A percentile compares a stretch with the other conserved stretches of the same genome.
Evolutionary conservation across 352 stramenopile genomes (phyloP).

Genomic region (Bremia lactucae): DNA sequence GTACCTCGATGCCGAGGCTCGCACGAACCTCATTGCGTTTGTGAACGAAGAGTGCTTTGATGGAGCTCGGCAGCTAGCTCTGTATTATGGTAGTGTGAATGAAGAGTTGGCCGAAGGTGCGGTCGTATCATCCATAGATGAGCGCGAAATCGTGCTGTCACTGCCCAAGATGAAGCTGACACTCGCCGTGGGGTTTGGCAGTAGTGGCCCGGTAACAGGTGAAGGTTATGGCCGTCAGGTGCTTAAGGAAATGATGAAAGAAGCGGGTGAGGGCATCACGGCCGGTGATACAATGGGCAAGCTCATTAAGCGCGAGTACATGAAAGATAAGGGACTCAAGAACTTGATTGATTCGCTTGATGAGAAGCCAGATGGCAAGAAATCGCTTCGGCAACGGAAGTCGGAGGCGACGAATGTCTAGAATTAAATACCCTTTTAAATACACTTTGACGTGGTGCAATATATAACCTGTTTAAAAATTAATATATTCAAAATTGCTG

Average conservation of each 20-base stretch:
- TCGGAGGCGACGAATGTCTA: slow-evolving; percentile 14
- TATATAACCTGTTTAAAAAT: background rate
- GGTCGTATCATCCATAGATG: slow-evolving; percentile 59
- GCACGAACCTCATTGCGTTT: slow-evolving; percentile 53
- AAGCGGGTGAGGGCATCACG: slow-evolving; percentile 43
- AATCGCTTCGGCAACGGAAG: slow-evolving; percentile 39
- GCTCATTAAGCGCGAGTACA: slow-evolving; percentile 56
- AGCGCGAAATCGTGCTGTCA: slow-evolving; percentile 64
- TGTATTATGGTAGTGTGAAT: slow-evolving; percentile 79
- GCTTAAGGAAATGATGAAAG: slow-evolving; percentile 53
- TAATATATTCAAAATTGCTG: background rate
- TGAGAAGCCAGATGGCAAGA: slow-evolving; percentile 17
- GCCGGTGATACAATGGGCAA: slow-evolving; percentile 71
- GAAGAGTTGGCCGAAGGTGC: slow-evolving; percentile 62
- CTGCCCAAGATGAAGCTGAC: slow-evolving; percentile 79
- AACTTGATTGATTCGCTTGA: slow-evolving; percentile 24
- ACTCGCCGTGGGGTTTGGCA: slow-evolving; percentile 73
- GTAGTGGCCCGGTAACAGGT: slow-evolving; percentile 54
- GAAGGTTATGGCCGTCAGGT: slow-evolving; percentile 66
- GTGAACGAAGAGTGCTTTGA: slow-evolving; percentile 76
- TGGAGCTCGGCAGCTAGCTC: slow-evolving; percentile 51
- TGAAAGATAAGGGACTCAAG: slow-evolving; percentile 46
- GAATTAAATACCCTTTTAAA: slow-evolving; percentile 18
- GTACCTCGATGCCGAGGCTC: slow-evolving; percentile 70
- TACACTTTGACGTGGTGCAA: slow-evolving; percentile 5